Evolutionary conservation across 1,139 yeast genomes (phyloP).

Genomic region (Candida tropicalis): DNA sequence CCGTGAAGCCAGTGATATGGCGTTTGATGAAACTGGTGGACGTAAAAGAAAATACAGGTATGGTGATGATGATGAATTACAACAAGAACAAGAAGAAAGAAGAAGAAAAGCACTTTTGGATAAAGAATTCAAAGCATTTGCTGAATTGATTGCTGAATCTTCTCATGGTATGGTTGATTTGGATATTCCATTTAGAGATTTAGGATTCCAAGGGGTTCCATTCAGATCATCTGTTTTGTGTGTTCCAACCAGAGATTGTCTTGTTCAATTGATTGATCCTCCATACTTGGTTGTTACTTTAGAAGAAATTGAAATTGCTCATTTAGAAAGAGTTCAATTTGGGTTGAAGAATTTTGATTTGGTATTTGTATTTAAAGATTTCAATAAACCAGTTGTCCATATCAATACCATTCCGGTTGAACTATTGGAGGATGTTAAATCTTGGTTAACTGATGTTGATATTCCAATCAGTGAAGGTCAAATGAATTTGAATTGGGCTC

Average conservation of each 20-base stretch:
- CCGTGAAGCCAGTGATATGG: slow-evolving; percentile 95
- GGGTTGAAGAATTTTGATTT: slow-evolving; percentile 95
- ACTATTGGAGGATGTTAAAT: slow-evolving; percentile 86
- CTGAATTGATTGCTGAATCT: slow-evolving; percentile 88
- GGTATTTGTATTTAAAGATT: slow-evolving; percentile 93
- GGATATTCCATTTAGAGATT: slow-evolving; percentile 92
- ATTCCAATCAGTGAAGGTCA: slow-evolving; percentile 95
- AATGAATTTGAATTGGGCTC: slow-evolving; percentile 92
- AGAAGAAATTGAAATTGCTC: slow-evolving; percentile 92
- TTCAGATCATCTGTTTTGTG: slow-evolving; percentile 91
- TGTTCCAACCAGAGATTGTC: slow-evolving; percentile 97
- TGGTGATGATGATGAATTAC: slow-evolving; percentile 98
- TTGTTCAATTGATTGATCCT: slow-evolving; percentile 90
- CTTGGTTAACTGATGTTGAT: slow-evolving; percentile 96
- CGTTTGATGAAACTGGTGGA: slow-evolving; percentile 97
- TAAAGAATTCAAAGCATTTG: slow-evolving; percentile 87
- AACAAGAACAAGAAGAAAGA: slow-evolving; percentile 98
- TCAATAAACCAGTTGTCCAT: slow-evolving; percentile 83
- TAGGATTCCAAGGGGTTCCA: slow-evolving; percentile 98
- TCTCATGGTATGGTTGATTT: slow-evolving; percentile 80
- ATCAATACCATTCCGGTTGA: slow-evolving; percentile 95
- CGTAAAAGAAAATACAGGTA: slow-evolving; percentile 86
- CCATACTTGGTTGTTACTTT: slow-evolving; percentile 91
- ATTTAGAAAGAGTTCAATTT: slow-evolving; percentile 95
- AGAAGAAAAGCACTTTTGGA: slow-evolving; percentile 87